phyloP scores from a whole-genome alignment of 805 yeast genomes.

The Middelhovenomyces tepae region DNA sequence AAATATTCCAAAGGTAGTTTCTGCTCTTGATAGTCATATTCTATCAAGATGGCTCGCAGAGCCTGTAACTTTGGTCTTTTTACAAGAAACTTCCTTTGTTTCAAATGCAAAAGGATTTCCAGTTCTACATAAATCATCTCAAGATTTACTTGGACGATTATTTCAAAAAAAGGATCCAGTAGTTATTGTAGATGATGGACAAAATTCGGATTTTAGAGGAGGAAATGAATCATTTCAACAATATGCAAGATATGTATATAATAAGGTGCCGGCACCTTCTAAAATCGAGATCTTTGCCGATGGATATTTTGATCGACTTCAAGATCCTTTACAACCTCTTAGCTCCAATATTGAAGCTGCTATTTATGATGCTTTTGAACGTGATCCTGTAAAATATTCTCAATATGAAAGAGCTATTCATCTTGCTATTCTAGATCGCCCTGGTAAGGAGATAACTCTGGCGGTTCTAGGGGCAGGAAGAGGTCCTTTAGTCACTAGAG shows the following conservation, averaged over 20 bases:
- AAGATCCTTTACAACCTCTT: constrained; percentile 70
- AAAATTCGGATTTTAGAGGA: constrained; percentile 24
- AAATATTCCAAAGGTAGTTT: constrained; percentile 33
- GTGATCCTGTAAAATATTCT: constrained; percentile 59
- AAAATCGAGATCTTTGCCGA: constrained; percentile 28
- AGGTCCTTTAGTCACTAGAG: constrained; percentile 65
- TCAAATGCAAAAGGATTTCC: constrained; percentile 56
- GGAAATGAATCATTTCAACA: constrained; percentile 18
- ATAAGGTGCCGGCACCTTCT: constrained; percentile 19
- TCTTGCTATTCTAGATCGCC: constrained; percentile 37
- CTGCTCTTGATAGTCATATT: constrained; percentile 27
- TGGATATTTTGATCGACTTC: constrained; percentile 37
- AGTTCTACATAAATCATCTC: constrained; percentile 52
- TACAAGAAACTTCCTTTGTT: constrained; percentile 49
- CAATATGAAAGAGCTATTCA: constrained; percentile 58
- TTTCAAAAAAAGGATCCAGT: constrained; percentile 36
- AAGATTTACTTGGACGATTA: constrained; percentile 38
- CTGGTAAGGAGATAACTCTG: constrained; percentile 26
- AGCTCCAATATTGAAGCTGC: constrained; percentile 44
- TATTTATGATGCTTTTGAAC: constrained; percentile 63
- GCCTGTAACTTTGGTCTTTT: constrained; percentile 49
- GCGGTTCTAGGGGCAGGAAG: constrained; percentile 82
- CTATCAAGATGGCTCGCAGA: constrained; percentile 59
- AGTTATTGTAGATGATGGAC: constrained; percentile 46
- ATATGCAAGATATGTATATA: constrained; percentile 19